Evolutionary conservation across 176 grass and related monocot genomes (phyloP).

Genomic region (sorghum (Sorghum bicolor)): DNA sequence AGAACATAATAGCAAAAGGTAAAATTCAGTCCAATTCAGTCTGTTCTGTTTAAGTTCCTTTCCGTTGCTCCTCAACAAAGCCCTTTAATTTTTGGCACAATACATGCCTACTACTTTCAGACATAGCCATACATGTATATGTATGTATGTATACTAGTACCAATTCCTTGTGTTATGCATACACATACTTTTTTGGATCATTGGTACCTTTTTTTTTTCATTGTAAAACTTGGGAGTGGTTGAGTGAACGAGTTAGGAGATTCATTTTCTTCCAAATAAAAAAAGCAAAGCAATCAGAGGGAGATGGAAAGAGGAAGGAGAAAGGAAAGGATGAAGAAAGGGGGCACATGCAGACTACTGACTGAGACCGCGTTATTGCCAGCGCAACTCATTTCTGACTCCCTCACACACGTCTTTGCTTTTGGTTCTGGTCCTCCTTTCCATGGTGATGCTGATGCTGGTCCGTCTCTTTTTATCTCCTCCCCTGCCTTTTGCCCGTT

Average conservation of each 20-base stretch:
- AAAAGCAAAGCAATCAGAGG: background rate
- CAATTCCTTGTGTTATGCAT: background rate
- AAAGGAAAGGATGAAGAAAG: background rate
- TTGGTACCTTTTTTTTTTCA: background rate
- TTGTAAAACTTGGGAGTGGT: background rate
- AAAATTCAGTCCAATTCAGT: background rate
- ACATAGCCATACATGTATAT: background rate
- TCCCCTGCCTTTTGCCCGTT: background rate
- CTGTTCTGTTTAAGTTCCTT: background rate
- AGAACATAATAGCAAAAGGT: background rate
- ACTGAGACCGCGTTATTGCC: background rate
- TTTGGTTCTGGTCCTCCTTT: slow-evolving; percentile 5
- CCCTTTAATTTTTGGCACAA: background rate
- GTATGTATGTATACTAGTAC: background rate
- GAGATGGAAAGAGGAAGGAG: slow-evolving; percentile 4
- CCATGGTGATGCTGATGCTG: background rate
- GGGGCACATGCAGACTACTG: background rate
- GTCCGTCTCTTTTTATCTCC: slow-evolving; percentile 8
- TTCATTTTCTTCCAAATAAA: background rate
- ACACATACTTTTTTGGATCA: background rate
- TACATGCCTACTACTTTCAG: background rate
- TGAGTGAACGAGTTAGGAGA: slow-evolving; percentile 10
- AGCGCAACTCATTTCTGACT: background rate
- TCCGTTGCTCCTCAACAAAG: background rate
- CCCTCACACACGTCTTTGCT: slow-evolving; percentile 6